Evolutionary conservation across 352 stramenopile genomes (phyloP), one percentile per base, ranked within the genome.

Genomic region (Peronosclerospora sorghi): DNA sequence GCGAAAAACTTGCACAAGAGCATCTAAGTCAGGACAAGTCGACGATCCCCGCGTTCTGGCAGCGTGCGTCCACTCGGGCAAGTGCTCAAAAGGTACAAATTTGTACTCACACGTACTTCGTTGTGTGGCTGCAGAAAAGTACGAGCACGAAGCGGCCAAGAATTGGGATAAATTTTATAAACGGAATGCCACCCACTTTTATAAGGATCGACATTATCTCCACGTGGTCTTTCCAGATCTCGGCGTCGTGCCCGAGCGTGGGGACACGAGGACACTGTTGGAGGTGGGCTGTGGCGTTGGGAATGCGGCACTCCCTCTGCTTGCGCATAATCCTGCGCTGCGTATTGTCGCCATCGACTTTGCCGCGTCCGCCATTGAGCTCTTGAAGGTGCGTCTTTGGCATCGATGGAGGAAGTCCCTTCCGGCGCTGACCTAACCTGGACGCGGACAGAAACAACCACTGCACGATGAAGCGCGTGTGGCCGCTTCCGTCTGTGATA

Each of bases 131-230:
- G 20, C 15, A 78, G 69, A 70, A 8, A 90, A 93, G 51, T 93
- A 91, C 51, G 77, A 94, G 45, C 48, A 72, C 9, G 71, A 94
- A 26, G 80, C 86, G 0, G 72, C 75, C 35, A 83, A 81, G 57
- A 93, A 72, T 56, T 97, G 92, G 92, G 83, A 97, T 59, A 79
- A 83, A 48, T 97, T 97, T 62, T 97, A 97, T 65, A 80, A 90
- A 39, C 71, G 83, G 40, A 95, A 97, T 65, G 70, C 74, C 35
- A 95, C 73, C 41, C 95, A 96, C 45, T 97, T 97, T 60, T 97
- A 97, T 69, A 96, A 97, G 61, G 87, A 97, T 72, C 71, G 74
- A 38, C 89, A 97, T 61, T 97, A 97, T 46, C 61, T 97, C 28
- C 72, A 96, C 45, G 60, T 96, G 17, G 80, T 91, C 1, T 97